These are phyloP conservation scores for Carnegiea gigantea DNA, from an alignment of 179 eudicot genomes.

Conservation along the genomic window DNA sequence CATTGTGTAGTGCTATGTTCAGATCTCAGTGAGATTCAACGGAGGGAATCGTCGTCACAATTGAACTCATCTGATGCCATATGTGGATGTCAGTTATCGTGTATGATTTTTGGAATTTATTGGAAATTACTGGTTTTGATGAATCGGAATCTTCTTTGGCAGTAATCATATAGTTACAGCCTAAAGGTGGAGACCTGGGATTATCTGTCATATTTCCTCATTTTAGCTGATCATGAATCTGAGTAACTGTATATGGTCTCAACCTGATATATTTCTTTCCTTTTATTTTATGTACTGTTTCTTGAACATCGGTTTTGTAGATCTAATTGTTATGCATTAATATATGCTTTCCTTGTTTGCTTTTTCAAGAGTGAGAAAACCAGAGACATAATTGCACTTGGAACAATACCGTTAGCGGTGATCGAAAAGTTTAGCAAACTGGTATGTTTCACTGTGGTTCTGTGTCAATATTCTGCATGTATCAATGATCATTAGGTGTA, in stretches of 20 bases:
- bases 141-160: not conserved
- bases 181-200: not conserved
- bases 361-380: conserved; percentile 76
- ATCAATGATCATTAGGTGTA: not conserved
- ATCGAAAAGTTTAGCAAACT: conserved; percentile 84
- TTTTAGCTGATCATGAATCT: not conserved
- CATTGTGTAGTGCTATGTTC: not conserved
- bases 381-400: conserved; percentile 77
- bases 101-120: not conserved
- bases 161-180: not conserved
- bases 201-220: not conserved
- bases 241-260: not conserved
- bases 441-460: conserved; percentile 49
- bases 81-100: not conserved
- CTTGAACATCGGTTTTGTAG: not conserved
- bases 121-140: not conserved
- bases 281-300: not conserved
- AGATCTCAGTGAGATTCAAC: not conserved
- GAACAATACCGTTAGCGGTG: conserved; percentile 82
- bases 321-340: not conserved
- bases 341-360: conserved; percentile 13
- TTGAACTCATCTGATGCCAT: no score
- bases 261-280: not conserved
- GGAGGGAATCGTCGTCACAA: not conserved
- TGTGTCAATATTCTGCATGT: not conserved